phyloP scores from a whole-genome alignment of 148 eudicot species.

The Spergularia marina region DNA sequence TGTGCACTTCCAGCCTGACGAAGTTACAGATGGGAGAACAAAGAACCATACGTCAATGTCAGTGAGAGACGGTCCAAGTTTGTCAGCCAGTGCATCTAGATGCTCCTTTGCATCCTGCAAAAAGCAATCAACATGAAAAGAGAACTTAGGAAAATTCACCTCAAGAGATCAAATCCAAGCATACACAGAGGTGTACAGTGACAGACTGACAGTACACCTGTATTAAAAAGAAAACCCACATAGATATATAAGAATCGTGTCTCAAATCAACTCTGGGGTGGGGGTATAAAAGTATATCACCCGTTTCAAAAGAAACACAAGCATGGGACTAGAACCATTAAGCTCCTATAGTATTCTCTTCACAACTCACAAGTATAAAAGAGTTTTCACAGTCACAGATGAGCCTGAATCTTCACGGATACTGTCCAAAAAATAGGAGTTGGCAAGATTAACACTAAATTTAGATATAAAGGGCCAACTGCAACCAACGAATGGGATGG shows the following conservation, averaged over 20 bases:
- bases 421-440: neutral
- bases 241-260: neutral
- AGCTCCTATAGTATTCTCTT: neutral
- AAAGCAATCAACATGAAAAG: constrained; percentile 11
- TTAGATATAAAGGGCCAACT: neutral
- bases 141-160: neutral
- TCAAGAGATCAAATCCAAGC: neutral
- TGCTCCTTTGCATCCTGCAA: constrained; percentile 96
- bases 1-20: neutral
- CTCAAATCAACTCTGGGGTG: neutral
- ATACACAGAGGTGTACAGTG: neutral
- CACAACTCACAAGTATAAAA: neutral
- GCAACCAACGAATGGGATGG: neutral
- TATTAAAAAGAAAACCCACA: neutral
- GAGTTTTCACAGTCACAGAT: neutral
- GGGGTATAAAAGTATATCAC: neutral
- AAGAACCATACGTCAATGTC: constrained; percentile 70
- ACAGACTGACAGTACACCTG: neutral
- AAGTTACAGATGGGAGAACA: constrained; percentile 9
- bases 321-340: neutral
- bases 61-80: constrained; percentile 78
- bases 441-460: neutral
- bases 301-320: neutral
- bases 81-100: constrained; percentile 89
- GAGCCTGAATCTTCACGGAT: neutral